These are phyloP conservation scores for Diaporthe helianthi DNA, from an alignment of 2,329 filamentous ascomycete species.

Conservation along the genomic window DNA sequence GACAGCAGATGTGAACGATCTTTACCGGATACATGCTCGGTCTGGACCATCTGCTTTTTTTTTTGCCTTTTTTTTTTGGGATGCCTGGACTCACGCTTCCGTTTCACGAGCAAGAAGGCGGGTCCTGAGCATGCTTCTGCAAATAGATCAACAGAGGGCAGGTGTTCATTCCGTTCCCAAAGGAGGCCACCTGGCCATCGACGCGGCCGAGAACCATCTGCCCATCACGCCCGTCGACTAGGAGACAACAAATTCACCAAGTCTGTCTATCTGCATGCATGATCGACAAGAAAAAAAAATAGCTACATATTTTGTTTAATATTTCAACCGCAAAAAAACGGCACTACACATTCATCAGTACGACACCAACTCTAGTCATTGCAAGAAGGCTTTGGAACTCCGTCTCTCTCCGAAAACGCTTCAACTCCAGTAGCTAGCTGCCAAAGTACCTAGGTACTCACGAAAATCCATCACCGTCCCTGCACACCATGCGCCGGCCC, in stretches of 20 bases:
- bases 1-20: too few relatives aligned
- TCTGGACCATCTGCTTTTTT: not conserved
- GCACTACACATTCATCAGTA: too few relatives aligned
- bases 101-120: not conserved
- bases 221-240: too few relatives aligned
- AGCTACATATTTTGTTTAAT: not conserved
- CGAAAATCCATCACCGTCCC: not conserved
- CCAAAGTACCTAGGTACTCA: not conserved
- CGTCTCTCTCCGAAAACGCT: not conserved
- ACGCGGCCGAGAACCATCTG: too few relatives aligned
- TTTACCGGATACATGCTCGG: not conserved
- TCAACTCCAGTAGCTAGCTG: conserved; percentile 1
- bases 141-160: too few relatives aligned
- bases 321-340: not conserved
- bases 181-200: not conserved
- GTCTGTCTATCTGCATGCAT: too few relatives aligned
- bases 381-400: not conserved
- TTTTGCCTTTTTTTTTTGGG: too few relatives aligned
- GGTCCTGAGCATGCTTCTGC: not conserved
- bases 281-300: too few relatives aligned
- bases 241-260: not conserved
- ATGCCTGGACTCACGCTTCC: not conserved
- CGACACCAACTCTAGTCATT: not conserved
- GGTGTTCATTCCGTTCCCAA: too few relatives aligned
- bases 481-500: conserved; percentile 2